Evolutionary conservation across 257 asterid genomes (phyloP).

Genomic region (Hygrophila difformis): DNA sequence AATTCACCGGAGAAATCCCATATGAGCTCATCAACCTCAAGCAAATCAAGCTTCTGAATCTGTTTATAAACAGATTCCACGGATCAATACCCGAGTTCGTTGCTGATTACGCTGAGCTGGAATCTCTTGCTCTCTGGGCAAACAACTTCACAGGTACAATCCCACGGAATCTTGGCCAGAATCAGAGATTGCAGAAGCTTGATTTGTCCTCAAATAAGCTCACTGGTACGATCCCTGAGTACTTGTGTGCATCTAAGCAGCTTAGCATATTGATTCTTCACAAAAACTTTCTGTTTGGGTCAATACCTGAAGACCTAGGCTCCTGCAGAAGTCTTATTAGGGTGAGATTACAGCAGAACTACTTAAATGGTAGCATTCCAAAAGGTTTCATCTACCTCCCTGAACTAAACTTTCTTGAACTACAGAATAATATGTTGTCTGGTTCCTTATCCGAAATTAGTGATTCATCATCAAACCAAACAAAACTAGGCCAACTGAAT

Average conservation of each 20-base stretch:
- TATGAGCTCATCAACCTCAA: constrained; percentile 47
- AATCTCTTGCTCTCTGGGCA: constrained; percentile 72
- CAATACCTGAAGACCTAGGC: constrained; percentile 68
- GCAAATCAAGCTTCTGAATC: constrained; percentile 50
- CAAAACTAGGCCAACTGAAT: constrained; percentile 51
- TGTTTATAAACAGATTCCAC: constrained; percentile 73
- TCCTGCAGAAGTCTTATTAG: constrained; percentile 69
- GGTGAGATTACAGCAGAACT: constrained; percentile 79
- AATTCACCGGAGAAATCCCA: constrained; percentile 79
- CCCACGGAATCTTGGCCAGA: constrained; percentile 60
- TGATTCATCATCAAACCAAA: constrained; percentile 29
- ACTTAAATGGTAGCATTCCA: constrained; percentile 84
- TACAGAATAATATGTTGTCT: constrained; percentile 70
- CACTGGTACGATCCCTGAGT: constrained; percentile 71
- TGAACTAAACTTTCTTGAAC: constrained; percentile 62
- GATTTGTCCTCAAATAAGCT: constrained; percentile 92
- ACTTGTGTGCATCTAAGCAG: constrained; percentile 50
- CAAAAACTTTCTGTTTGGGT: constrained; percentile 72
- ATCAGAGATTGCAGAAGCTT: constrained; percentile 46
- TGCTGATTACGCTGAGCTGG: constrained; percentile 55
- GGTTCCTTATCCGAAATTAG: constrained; percentile 54
- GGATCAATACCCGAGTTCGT: constrained; percentile 80
- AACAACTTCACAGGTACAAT: constrained; percentile 89
- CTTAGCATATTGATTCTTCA: constrained; percentile 57
- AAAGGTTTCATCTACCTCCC: constrained; percentile 73